Evolutionary conservation across 495 filamentous ascomycete genomes (phyloP).

Genomic region (Echria macrotheca): DNA sequence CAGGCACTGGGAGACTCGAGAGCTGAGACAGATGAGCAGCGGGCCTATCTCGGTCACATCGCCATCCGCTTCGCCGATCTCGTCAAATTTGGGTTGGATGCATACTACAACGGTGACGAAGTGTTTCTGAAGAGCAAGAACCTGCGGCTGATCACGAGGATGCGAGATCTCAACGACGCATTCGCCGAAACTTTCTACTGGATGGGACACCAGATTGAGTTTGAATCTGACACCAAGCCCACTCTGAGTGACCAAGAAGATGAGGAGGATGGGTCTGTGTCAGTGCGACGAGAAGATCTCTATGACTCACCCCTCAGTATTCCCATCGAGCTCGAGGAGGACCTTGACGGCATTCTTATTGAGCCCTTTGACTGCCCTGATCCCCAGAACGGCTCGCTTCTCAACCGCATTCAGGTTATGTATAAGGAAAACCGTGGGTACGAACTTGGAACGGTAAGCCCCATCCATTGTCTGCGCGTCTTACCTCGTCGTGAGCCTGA

Average conservation of each 20-base stretch:
- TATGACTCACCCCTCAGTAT: not conserved
- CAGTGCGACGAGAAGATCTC: no score
- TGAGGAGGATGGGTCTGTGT: not conserved
- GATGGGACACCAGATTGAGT: constrained; percentile 30
- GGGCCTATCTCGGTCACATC: constrained; percentile 10
- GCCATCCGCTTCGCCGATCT: constrained; percentile 15
- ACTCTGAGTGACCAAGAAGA: not conserved
- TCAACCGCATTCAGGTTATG: not conserved
- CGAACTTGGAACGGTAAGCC: constrained; percentile 2
- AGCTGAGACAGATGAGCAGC: not conserved
- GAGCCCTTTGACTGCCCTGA: not conserved
- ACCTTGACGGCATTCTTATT: not conserved
- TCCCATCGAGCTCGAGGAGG: not conserved
- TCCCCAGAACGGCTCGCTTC: not conserved
- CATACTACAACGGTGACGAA: constrained; percentile 13
- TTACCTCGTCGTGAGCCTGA: not conserved
- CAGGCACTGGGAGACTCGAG: not conserved
- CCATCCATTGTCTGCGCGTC: no score
- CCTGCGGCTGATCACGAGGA: constrained; percentile 41
- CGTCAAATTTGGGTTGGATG: not conserved
- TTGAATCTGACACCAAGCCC: constrained; percentile 7
- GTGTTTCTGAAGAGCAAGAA: constrained; percentile 31
- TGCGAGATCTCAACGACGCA: constrained; percentile 35
- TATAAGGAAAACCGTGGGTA: not conserved
- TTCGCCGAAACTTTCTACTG: constrained; percentile 37